Percentiles rank a stretch among this genome's conserved stretches.
Conservation (phyloP, 2,329 filamentous ascomycete species). For the Chrysoporthe deuterocubensis region DNA sequence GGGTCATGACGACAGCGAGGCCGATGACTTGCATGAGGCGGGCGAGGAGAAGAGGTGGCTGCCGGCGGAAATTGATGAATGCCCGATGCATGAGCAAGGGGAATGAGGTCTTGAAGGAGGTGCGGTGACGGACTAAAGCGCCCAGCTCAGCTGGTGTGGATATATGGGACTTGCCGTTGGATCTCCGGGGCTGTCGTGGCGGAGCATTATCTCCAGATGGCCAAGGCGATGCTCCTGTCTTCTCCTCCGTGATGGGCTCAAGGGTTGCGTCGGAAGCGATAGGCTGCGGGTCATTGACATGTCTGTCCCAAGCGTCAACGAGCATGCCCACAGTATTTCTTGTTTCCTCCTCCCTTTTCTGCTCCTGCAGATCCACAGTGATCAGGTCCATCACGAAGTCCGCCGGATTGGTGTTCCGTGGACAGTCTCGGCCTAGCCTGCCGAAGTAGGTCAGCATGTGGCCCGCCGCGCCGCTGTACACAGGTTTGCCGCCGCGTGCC, state of each 20-base stretch:
- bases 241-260: slow-evolving; percentile 28
- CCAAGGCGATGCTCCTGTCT: slow-evolving; percentile 37
- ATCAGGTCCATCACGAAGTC: slow-evolving; percentile 80
- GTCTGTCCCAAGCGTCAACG: slow-evolving; percentile 59
- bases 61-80: slow-evolving; percentile 69
- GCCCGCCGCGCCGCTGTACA: slow-evolving; percentile 66
- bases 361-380: slow-evolving; percentile 73
- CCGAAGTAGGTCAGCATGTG: slow-evolving; percentile 70
- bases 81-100: slow-evolving; percentile 71
- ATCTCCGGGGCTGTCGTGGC: slow-evolving; percentile 33
- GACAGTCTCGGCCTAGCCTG: slow-evolving; percentile 65
- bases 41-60: slow-evolving; percentile 66
- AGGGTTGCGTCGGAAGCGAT: slow-evolving; percentile 28
- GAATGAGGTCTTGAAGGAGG: slow-evolving; percentile 65
- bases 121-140: slow-evolving; percentile 65
- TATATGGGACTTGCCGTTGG: slow-evolving; percentile 37
- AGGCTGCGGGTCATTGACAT: slow-evolving; percentile 18
- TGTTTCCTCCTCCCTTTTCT: slow-evolving; percentile 63
- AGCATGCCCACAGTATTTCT: slow-evolving; percentile 64
- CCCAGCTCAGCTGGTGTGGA: slow-evolving; percentile 74
- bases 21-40: slow-evolving; percentile 70
- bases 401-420: slow-evolving; percentile 72
- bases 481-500: slow-evolving; percentile 69
- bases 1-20: slow-evolving; percentile 63
- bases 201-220: slow-evolving; percentile 36